phyloP scores from a whole-genome alignment of 2,329 filamentous ascomycete species.

The Neurospora crassa region DNA sequence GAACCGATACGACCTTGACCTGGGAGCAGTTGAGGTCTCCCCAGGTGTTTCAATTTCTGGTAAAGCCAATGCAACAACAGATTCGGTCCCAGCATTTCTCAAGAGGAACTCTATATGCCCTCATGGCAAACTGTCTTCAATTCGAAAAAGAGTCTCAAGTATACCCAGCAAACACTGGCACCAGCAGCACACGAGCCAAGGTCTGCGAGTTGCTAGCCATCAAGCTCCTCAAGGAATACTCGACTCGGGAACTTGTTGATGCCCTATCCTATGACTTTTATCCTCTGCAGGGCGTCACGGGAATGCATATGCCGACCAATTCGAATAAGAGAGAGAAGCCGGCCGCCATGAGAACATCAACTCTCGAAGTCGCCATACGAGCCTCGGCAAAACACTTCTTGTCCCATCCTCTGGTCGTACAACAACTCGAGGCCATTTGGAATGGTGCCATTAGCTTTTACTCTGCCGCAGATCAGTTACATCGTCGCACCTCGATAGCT shows the following conservation, averaged over 20 bases:
- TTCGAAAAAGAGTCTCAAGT: conserved; percentile 80
- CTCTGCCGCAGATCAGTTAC: conserved; percentile 75
- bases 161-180: conserved; percentile 75
- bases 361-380: conserved; percentile 85
- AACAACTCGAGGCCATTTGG: conserved; percentile 96
- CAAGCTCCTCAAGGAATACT: conserved; percentile 82
- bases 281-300: conserved; percentile 71
- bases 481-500: conserved; percentile 40
- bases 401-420: conserved; percentile 82
- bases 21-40: conserved; percentile 96
- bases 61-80: conserved; percentile 91
- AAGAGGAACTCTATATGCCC: conserved; percentile 74
- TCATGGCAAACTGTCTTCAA: conserved; percentile 90
- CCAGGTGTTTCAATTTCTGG: conserved; percentile 87
- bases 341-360: conserved; percentile 69
- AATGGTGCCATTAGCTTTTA: conserved; percentile 92
- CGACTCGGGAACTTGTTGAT: conserved; percentile 83
- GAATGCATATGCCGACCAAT: conserved; percentile 29
- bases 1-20: conserved; percentile 83
- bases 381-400: conserved; percentile 89
- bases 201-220: conserved; percentile 87
- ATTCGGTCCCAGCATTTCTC: conserved; percentile 78
- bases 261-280: conserved; percentile 92
- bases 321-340: conserved; percentile 36
- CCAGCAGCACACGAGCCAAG: conserved; percentile 73